These are phyloP conservation scores for Stagonosporopsis chrysanthemi DNA, from an alignment of 2,329 filamentous ascomycete genomes.

Conservation along the genomic window DNA sequence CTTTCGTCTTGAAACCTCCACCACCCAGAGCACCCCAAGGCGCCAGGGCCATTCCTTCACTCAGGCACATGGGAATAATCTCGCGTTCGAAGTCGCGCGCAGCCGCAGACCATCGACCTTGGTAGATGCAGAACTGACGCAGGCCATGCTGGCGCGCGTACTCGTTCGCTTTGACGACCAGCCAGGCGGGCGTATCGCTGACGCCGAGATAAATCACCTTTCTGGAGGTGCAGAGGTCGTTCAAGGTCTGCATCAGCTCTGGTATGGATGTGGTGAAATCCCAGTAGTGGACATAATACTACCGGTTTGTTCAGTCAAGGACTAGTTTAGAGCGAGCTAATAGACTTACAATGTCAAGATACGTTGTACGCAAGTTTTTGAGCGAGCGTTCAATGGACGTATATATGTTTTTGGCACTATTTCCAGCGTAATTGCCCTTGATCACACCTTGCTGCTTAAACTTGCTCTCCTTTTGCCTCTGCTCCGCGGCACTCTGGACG, in stretches of 20 bases:
- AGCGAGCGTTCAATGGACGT: slow-evolving; percentile 30
- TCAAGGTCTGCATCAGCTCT: slow-evolving; percentile 54
- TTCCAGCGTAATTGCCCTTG: slow-evolving; percentile 34
- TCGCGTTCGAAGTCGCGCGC: slow-evolving; percentile 73
- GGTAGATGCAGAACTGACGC: slow-evolving; percentile 62
- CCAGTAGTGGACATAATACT: slow-evolving; percentile 51
- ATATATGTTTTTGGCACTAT: slow-evolving; percentile 36
- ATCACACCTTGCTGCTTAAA: slow-evolving; percentile 20
- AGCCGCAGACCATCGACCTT: slow-evolving; percentile 68
- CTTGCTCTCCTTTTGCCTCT: slow-evolving; percentile 12
- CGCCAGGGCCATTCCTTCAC: slow-evolving; percentile 68
- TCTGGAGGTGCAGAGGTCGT: slow-evolving; percentile 50
- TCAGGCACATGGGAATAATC: slow-evolving; percentile 70
- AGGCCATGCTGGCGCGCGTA: slow-evolving; percentile 53
- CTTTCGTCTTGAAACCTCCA: slow-evolving; percentile 52
- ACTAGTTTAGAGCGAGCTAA: slow-evolving; percentile 43
- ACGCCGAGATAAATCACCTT: slow-evolving; percentile 57
- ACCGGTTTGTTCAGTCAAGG: slow-evolving; percentile 32
- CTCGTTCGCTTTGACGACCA: slow-evolving; percentile 35
- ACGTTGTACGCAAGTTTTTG: slow-evolving; percentile 60
- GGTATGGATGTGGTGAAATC: slow-evolving; percentile 53
- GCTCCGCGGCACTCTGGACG: slow-evolving; percentile 11
- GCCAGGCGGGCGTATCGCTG: slow-evolving; percentile 53
- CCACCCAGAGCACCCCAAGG: slow-evolving; percentile 64
- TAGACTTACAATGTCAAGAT: slow-evolving; percentile 62